Evolutionary conservation across 345 rosid genomes (phyloP).

Genomic region (Eucalyptus curtisii): DNA sequence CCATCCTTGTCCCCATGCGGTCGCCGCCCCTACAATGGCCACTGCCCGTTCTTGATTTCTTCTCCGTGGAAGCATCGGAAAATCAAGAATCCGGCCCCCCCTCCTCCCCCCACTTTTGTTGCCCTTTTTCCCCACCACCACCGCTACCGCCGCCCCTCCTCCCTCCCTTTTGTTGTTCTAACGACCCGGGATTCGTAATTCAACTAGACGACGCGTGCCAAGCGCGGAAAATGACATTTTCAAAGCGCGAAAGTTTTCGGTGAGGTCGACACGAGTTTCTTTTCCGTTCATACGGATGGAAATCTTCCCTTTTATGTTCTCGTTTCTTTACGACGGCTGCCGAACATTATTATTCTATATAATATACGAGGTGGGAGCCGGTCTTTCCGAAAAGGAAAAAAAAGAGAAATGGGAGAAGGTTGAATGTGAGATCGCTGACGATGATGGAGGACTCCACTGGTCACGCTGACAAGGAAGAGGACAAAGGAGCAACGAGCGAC

Average conservation of each 20-base stretch:
- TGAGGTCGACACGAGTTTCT: neutral
- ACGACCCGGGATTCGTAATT: neutral
- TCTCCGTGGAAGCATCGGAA: neutral
- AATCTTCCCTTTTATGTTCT: neutral
- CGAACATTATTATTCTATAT: neutral
- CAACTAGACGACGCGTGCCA: neutral
- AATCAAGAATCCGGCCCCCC: neutral
- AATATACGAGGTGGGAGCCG: neutral
- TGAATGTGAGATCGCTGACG: neutral
- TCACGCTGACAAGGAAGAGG: neutral
- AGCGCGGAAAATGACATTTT: neutral
- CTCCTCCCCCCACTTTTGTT: rapidly evolving
- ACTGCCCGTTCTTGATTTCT: neutral
- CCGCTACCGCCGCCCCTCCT: neutral
- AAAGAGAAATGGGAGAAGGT: neutral
- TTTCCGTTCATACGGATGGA: neutral
- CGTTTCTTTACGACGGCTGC: neutral
- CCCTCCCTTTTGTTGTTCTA: neutral
- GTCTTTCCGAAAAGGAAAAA: neutral
- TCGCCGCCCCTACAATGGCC: neutral
- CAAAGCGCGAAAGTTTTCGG: neutral
- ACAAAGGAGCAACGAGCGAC: neutral
- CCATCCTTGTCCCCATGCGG: neutral
- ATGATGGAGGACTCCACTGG: neutral
- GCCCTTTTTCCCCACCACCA: neutral